These are phyloP conservation scores for Sicyos edulis DNA, from an alignment of 306 rosid species.

Conservation along the genomic window DNA sequence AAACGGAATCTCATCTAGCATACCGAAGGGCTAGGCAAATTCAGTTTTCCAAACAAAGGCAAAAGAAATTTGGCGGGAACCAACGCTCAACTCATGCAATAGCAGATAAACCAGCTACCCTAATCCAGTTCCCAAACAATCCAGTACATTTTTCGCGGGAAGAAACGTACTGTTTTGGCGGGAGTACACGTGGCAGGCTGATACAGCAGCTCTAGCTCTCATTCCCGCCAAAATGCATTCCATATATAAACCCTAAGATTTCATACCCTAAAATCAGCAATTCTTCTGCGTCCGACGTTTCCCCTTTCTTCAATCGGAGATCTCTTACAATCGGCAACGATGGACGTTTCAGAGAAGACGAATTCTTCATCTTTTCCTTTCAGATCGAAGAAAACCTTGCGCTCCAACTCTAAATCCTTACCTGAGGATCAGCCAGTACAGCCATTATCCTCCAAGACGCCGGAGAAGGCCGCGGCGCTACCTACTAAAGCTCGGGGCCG, in stretches of 20 bases:
- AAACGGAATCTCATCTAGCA: background rate
- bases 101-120: background rate
- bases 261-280: background rate
- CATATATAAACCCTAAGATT: background rate
- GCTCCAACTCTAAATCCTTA: constrained; percentile 26
- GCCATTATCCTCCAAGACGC: constrained; percentile 44
- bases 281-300: background rate
- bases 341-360: constrained; percentile 38
- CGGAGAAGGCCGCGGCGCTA: constrained; percentile 44
- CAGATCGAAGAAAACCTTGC: constrained; percentile 35
- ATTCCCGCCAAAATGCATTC: constrained; percentile 41
- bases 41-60: background rate
- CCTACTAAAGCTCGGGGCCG: constrained; percentile 37
- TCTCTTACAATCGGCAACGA: background rate
- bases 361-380: constrained; percentile 24
- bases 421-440: constrained; percentile 6
- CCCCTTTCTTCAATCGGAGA: background rate
- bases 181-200: constrained; percentile 41
- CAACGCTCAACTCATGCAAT: background rate
- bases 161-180: constrained; percentile 58
- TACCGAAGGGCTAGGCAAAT: background rate
- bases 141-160: constrained; percentile 30
- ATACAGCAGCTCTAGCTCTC: constrained; percentile 9
- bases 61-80: background rate
- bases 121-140: constrained; percentile 8